Evolutionary conservation across 1,284 basidiomycete species (phyloP).

Genomic region (Anthracocystis panici-leucophaei): DNA sequence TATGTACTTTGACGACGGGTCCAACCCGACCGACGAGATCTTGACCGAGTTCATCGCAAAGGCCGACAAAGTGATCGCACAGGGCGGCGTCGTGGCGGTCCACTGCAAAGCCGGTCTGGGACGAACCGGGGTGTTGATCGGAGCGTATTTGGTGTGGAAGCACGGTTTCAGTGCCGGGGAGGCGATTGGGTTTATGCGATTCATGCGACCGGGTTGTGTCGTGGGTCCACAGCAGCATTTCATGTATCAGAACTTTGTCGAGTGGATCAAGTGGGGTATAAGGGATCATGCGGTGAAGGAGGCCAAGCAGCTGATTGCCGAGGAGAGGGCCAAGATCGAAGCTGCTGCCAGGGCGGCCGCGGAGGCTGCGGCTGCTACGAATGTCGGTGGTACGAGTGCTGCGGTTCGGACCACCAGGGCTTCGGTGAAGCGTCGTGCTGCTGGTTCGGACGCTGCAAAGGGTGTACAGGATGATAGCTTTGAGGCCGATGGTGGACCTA

Average conservation of each 20-base stretch:
- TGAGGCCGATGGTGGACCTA: slow-evolving; percentile 15
- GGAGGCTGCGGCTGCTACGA: slow-evolving; percentile 2
- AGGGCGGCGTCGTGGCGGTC: slow-evolving; percentile 82
- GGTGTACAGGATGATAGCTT: slow-evolving; percentile 21
- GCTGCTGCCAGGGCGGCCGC: slow-evolving; percentile 6
- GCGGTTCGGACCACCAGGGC: background rate
- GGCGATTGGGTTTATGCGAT: slow-evolving; percentile 97
- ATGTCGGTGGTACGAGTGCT: background rate
- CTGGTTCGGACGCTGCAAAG: slow-evolving; percentile 19
- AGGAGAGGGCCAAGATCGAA: slow-evolving; percentile 32
- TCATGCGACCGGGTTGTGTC: slow-evolving; percentile 93
- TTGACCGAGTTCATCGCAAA: slow-evolving; percentile 88
- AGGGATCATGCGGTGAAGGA: slow-evolving; percentile 47
- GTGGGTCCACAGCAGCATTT: slow-evolving; percentile 88
- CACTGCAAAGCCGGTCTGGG: slow-evolving; percentile 95
- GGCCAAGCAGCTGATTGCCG: slow-evolving; percentile 24
- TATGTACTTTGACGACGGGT: slow-evolving; percentile 97
- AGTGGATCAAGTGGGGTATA: slow-evolving; percentile 66
- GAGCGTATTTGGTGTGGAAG: slow-evolving; percentile 97
- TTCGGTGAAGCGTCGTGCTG: slow-evolving; percentile 23
- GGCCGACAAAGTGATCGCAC: slow-evolving; percentile 81
- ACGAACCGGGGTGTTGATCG: slow-evolving; percentile 90
- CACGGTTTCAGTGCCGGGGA: slow-evolving; percentile 99
- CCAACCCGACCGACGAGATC: slow-evolving; percentile 94
- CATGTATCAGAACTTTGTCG: slow-evolving; percentile 80